A percentile compares a stretch with the other conserved stretches of the same genome.
Evolutionary conservation across 768 basidiomycete species (phyloP).

Genomic region (Grammothele lineata): DNA sequence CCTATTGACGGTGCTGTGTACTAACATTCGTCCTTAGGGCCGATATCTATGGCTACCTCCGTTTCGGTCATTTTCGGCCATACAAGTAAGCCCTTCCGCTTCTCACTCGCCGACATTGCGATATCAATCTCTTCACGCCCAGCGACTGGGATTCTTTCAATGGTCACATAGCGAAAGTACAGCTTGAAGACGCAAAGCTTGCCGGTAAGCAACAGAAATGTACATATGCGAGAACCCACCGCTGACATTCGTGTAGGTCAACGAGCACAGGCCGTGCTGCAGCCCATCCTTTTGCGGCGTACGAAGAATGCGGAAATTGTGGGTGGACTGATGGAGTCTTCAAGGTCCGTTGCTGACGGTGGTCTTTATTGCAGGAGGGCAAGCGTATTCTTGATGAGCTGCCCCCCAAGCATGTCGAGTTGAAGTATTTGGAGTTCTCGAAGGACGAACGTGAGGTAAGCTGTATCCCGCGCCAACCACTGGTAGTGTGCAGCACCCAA

Average conservation of each 20-base stretch:
- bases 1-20: not conserved
- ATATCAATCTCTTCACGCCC: too few species aligned
- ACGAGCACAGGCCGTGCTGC: slow-evolving; percentile 65
- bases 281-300: slow-evolving; percentile 64
- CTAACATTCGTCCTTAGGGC: slow-evolving; percentile 34
- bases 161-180: slow-evolving; percentile 47
- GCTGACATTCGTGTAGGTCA: slow-evolving; percentile 40
- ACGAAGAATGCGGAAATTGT: slow-evolving; percentile 59
- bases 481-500: not conserved
- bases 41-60: slow-evolving; percentile 67
- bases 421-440: slow-evolving; percentile 59
- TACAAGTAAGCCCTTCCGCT: slow-evolving; percentile 58
- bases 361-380: slow-evolving; percentile 43
- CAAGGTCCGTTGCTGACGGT: not conserved
- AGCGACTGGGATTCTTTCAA: slow-evolving; percentile 67
- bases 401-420: slow-evolving; percentile 53
- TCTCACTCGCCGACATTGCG: too few species aligned
- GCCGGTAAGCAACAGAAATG: slow-evolving; percentile 59
- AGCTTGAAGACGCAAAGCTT: slow-evolving; percentile 52
- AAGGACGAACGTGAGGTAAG: slow-evolving; percentile 60
- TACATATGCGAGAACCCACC: too few species aligned
- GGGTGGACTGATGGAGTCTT: not conserved
- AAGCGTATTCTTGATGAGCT: slow-evolving; percentile 58
- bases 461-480: slow-evolving; percentile 10
- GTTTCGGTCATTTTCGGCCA: slow-evolving; percentile 64